Percentiles rank a stretch among this genome's conserved stretches.
Conservation (phyloP, 2,329 filamentous ascomycete genomes). For the Exophiala alcalophila region DNA sequence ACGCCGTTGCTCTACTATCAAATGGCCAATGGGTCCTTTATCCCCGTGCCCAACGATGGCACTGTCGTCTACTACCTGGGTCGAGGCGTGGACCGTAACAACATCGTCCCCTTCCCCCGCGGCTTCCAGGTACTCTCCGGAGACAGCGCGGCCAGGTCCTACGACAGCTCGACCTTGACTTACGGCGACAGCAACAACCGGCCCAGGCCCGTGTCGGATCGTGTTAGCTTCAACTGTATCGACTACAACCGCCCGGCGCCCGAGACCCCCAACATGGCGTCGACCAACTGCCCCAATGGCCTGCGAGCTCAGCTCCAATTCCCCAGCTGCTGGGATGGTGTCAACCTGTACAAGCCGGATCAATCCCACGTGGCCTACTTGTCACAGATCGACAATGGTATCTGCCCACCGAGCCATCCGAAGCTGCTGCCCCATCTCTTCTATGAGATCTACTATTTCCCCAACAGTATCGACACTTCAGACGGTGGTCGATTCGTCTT, state of each 20-base stretch:
- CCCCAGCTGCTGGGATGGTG: constrained; percentile 82
- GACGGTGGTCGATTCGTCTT: constrained; percentile 68
- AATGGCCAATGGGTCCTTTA: constrained; percentile 55
- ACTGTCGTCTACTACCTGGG: constrained; percentile 36
- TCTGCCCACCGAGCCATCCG: constrained; percentile 67
- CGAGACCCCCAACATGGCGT: constrained; percentile 72
- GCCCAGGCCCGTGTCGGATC: constrained; percentile 59
- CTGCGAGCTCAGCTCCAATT: constrained; percentile 81
- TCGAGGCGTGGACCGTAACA: constrained; percentile 42
- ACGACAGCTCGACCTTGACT: constrained; percentile 19
- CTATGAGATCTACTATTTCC: constrained; percentile 67
- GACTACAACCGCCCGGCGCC: constrained; percentile 54
- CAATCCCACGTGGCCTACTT: constrained; percentile 74
- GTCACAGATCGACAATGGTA: constrained; percentile 69
- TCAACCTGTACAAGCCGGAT: constrained; percentile 53
- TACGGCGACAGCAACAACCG: constrained; percentile 6
- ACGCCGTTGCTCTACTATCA: constrained; percentile 74
- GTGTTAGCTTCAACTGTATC: constrained; percentile 85
- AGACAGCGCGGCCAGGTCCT: constrained; percentile 45
- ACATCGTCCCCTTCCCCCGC: constrained; percentile 68
- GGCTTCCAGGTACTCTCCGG: constrained; percentile 81
- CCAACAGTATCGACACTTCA: constrained; percentile 36
- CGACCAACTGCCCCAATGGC: constrained; percentile 73
- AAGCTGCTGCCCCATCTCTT: constrained; percentile 70
- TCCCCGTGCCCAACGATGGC: constrained; percentile 48